Conservation (phyloP, 768 basidiomycete genomes). For the Amanita pseudoporphyria region DNA sequence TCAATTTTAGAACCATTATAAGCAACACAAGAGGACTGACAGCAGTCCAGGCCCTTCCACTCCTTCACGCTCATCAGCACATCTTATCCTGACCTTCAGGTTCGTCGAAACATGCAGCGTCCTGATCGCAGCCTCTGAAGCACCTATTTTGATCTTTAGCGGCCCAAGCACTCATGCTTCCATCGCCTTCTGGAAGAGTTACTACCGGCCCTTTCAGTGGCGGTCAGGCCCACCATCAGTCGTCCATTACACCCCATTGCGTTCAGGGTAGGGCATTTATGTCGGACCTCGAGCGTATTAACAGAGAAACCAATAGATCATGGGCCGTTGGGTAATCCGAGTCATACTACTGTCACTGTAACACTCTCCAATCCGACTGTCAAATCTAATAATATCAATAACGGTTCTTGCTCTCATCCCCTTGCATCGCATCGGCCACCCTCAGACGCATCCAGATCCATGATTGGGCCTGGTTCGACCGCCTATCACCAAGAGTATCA, state of each 20-base stretch:
- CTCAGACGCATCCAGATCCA: constrained; percentile 22
- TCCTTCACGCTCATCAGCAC: neutral
- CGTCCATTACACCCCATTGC: neutral
- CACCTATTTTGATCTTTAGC: constrained; percentile 1
- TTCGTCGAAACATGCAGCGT: neutral
- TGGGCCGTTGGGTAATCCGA: neutral
- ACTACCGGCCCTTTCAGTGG: neutral
- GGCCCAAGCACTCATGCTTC: neutral
- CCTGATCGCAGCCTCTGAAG: neutral
- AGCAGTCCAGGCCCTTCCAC: neutral
- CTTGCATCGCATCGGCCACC: constrained; percentile 9
- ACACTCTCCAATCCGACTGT: neutral
- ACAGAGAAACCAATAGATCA: neutral
- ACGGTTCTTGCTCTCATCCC: neutral
- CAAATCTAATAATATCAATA: constrained; percentile 5
- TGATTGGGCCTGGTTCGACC: constrained; percentile 47
- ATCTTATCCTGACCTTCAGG: neutral
- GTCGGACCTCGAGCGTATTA: neutral
- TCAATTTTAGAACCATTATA: constrained; percentile 4
- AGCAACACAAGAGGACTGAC: neutral
- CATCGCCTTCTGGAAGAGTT: neutral
- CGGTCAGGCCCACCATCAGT: neutral
- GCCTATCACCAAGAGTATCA: constrained; percentile 41
- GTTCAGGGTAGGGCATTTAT: neutral
- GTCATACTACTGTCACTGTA: constrained; percentile 1